A percentile compares a stretch with the other conserved stretches of the same genome.
phyloP scores from a whole-genome alignment of 2,329 filamentous ascomycete genomes.

The Botryotinia convoluta region DNA sequence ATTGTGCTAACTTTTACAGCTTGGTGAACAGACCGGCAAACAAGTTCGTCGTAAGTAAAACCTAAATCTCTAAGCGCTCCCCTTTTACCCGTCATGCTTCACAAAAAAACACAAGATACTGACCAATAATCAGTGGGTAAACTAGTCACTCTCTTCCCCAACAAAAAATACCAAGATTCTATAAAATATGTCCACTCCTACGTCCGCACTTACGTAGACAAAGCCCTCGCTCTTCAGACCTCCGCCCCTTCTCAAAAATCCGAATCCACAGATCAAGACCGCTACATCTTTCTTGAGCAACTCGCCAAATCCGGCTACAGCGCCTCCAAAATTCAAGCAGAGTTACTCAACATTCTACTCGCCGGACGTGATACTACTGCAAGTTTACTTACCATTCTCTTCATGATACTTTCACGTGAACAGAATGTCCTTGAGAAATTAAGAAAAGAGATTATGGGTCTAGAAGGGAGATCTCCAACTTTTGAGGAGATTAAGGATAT shows the following conservation, averaged over 20 bases:
- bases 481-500: conserved; percentile 27
- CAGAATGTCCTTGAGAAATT: conserved; percentile 38
- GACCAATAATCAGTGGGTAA: conserved; percentile 27
- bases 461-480: conserved; percentile 19
- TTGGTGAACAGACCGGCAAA: conserved; percentile 32
- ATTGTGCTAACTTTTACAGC: not conserved
- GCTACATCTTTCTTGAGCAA: conserved; percentile 35
- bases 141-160: conserved; percentile 28
- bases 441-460: conserved; percentile 36
- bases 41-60: conserved; percentile 25
- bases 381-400: conserved; percentile 35
- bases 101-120: not conserved
- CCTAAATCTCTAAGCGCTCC: not conserved
- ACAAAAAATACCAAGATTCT: conserved; percentile 32
- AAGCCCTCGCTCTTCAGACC: conserved; percentile 31
- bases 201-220: conserved; percentile 33
- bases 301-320: conserved; percentile 36
- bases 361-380: conserved; percentile 28
- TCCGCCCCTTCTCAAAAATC: conserved; percentile 44
- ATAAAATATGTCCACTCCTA: conserved; percentile 33
- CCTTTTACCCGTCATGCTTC: not conserved
- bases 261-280: conserved; percentile 25
- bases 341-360: conserved; percentile 27
- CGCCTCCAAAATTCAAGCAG: conserved; percentile 27
- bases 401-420: conserved; percentile 21